phyloP scores from a whole-genome alignment of 2,329 filamentous ascomycete species.

The Daldinia sp. region DNA sequence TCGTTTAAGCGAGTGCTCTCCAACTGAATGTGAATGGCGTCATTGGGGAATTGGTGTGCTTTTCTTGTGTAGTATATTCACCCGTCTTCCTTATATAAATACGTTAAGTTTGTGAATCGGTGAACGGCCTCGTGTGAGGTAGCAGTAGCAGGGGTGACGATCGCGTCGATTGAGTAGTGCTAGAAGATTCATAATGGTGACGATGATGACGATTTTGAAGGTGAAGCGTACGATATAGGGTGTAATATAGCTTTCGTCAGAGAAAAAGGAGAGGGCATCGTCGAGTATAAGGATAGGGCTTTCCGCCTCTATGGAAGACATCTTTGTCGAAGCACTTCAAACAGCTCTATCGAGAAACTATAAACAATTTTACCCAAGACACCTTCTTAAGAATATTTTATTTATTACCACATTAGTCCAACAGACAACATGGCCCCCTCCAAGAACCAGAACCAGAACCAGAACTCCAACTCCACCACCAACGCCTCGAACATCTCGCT shows the following conservation, averaged over 20 bases:
- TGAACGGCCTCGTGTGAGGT: neutral
- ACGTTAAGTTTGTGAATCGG: neutral
- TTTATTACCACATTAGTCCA: neutral
- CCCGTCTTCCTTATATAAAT: neutral
- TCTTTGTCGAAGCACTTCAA: neutral
- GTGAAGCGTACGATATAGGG: neutral
- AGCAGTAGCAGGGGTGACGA: neutral
- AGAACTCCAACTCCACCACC: constrained; percentile 35
- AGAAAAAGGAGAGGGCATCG: neutral
- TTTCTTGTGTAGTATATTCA: neutral
- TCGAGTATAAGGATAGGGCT: constrained; percentile 14
- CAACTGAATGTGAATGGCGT: neutral
- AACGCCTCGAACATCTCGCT: constrained; percentile 48
- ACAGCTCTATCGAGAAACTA: no score
- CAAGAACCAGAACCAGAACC: constrained; percentile 37
- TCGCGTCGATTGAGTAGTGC: neutral
- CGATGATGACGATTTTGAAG: neutral
- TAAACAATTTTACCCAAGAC: no score
- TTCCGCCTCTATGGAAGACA: neutral
- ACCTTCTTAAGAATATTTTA: no score
- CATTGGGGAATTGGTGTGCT: no score
- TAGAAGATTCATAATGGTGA: neutral
- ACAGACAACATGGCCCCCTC: constrained; percentile 29
- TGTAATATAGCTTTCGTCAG: neutral
- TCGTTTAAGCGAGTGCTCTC: neutral